Evolutionary conservation across 78 protist species (phyloP).

Genomic region (Guillardia theta): DNA sequence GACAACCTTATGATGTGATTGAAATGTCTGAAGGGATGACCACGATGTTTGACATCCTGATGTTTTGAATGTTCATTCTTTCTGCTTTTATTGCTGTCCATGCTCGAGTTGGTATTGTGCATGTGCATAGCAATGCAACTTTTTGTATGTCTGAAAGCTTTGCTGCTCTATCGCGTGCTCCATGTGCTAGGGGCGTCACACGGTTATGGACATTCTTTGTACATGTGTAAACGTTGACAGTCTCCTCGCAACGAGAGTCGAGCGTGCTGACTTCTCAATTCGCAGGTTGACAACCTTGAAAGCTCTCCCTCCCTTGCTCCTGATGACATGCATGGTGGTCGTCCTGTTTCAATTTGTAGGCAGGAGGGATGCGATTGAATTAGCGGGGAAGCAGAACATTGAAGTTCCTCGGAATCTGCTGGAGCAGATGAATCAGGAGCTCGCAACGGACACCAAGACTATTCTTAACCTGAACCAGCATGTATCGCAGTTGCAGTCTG

Average conservation of each 20-base stretch:
- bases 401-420: background rate
- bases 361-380: background rate
- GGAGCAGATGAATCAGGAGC: background rate
- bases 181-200: background rate
- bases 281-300: background rate
- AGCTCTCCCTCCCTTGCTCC: background rate
- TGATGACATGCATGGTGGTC: background rate
- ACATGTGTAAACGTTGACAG: no score
- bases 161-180: background rate
- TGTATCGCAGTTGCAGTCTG: background rate
- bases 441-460: background rate
- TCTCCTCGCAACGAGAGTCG: background rate
- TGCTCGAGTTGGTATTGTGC: background rate
- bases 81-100: background rate
- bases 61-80: background rate
- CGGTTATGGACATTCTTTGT: background rate
- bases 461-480: background rate
- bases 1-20: no score
- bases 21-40: no score
- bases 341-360: background rate
- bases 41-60: no score
- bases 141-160: no score
- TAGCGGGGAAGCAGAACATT: background rate
- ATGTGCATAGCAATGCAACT: background rate
- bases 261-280: background rate